Evolutionary conservation across 208 protist genomes (phyloP).

Genomic region (Leptomonas pyrrhocoris): DNA sequence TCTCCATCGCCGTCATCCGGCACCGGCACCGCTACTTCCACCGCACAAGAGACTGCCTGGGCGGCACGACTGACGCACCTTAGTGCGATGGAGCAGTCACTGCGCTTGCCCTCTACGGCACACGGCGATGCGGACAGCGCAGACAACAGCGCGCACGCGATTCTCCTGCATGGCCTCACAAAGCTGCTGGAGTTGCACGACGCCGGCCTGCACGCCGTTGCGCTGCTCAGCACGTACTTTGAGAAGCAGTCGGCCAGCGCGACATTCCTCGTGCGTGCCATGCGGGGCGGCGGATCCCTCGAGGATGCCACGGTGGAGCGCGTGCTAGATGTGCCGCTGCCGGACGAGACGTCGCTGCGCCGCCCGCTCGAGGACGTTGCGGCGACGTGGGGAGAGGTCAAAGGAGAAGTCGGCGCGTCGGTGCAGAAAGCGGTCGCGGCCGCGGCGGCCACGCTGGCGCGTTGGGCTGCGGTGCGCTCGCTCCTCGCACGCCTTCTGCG

Average conservation of each 20-base stretch:
- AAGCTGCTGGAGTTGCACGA: constrained; percentile 37
- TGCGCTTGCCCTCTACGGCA: neutral
- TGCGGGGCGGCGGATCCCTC: constrained; percentile 33
- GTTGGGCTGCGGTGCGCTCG: constrained; percentile 18
- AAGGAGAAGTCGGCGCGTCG: neutral
- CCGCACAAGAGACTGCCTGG: neutral
- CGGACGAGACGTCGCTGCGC: constrained; percentile 17
- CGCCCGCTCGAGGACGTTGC: neutral
- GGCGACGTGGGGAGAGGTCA: neutral
- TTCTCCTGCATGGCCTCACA: constrained; percentile 26
- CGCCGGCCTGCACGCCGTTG: constrained; percentile 33
- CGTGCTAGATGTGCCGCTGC: constrained; percentile 39
- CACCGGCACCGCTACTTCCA: no score
- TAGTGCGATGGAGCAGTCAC: neutral
- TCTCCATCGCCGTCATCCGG: neutral
- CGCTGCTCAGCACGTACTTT: constrained; percentile 39
- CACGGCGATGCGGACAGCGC: neutral
- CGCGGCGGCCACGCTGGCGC: neutral
- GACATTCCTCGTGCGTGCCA: constrained; percentile 29
- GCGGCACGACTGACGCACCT: constrained; percentile 8
- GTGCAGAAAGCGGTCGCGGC: constrained; percentile 1
- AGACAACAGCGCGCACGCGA: constrained; percentile 3
- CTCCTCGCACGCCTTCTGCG: constrained; percentile 17
- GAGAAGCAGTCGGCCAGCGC: constrained; percentile 35
- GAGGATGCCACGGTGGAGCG: constrained; percentile 39